These are phyloP conservation scores for Trichoderma endophyticum DNA, from an alignment of 2,329 filamentous ascomycete genomes.

Conservation along the genomic window DNA sequence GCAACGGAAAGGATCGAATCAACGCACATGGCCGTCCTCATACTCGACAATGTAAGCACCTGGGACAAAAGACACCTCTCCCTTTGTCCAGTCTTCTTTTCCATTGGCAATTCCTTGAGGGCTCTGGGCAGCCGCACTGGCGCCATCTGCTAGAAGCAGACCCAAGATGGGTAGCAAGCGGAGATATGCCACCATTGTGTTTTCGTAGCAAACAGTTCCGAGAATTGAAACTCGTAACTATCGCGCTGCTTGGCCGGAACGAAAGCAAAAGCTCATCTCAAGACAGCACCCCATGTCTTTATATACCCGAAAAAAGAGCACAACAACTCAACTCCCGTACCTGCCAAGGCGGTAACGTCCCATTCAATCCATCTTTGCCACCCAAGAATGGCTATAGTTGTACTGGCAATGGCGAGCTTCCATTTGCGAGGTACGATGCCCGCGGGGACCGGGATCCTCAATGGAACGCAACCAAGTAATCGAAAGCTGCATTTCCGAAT, in stretches of 20 bases:
- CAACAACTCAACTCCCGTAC: neutral
- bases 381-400: neutral
- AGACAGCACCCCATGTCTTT: neutral
- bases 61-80: slow-evolving; percentile 31
- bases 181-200: neutral
- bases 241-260: neutral
- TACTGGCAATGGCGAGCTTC: neutral
- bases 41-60: slow-evolving; percentile 55
- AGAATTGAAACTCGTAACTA: neutral
- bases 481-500: neutral
- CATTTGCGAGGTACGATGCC: neutral
- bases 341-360: neutral
- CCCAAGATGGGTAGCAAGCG: neutral
- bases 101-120: neutral
- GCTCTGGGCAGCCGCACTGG: neutral
- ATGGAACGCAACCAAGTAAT: neutral
- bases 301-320: neutral
- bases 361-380: neutral
- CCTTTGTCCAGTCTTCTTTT: neutral
- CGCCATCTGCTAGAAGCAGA: neutral
- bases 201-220: neutral
- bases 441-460: neutral
- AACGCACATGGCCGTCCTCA: slow-evolving; percentile 38
- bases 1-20: too few relatives aligned
- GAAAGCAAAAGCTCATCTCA: neutral